Conservation (phyloP, 1,284 basidiomycete genomes). For the Cutaneotrichosporon dermatis region DNA sequence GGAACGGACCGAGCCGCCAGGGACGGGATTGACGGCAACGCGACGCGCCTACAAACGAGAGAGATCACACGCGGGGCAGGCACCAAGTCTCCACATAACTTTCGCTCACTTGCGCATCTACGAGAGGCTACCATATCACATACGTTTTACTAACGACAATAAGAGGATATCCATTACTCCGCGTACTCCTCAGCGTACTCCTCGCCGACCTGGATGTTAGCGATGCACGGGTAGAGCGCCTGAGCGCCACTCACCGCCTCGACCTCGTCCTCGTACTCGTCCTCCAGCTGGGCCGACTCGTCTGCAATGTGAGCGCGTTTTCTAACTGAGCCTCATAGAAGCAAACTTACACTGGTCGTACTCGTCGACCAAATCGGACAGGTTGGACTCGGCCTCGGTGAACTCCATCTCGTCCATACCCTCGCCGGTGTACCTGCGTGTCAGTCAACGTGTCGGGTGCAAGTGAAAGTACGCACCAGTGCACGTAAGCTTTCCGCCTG, state of each 20-base stretch:
- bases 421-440: slow-evolving; percentile 64
- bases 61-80: not conserved
- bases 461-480: slow-evolving; percentile 53
- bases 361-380: slow-evolving; percentile 45
- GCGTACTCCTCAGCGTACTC: slow-evolving; percentile 20
- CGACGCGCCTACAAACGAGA: no score
- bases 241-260: slow-evolving; percentile 11
- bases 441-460: no score
- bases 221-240: no score
- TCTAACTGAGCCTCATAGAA: not conserved
- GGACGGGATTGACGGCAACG: no score
- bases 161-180: slow-evolving; percentile 7
- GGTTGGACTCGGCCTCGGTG: slow-evolving; percentile 57
- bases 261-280: slow-evolving; percentile 29
- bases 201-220: slow-evolving; percentile 7
- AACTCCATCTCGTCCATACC: slow-evolving; percentile 93
- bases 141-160: slow-evolving; percentile 3
- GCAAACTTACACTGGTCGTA: slow-evolving; percentile 39
- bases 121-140: not conserved
- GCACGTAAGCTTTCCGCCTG: slow-evolving; percentile 75
- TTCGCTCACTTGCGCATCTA: no score
- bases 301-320: slow-evolving; percentile 13
- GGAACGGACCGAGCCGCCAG: no score
- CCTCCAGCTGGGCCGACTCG: slow-evolving; percentile 32
- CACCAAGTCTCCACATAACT: no score